Conservation (phyloP, 2,329 filamentous ascomycete genomes). For the Blumeriella jaapii region DNA sequence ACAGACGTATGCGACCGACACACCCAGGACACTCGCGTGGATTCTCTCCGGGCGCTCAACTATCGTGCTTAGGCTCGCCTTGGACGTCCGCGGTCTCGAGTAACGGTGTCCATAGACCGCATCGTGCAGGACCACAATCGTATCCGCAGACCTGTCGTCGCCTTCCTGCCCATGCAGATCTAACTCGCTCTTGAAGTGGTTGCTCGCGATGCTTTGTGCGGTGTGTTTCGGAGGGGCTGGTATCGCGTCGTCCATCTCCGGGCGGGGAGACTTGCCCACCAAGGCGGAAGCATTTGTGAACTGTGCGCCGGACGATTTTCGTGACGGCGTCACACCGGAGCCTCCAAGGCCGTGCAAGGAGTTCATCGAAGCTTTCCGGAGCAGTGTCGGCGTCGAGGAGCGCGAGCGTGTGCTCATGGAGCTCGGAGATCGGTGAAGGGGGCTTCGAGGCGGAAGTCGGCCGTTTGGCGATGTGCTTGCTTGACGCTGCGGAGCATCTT, state of each 20-base stretch:
- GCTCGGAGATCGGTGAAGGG: conserved; percentile 31
- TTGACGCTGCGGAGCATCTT: conserved; percentile 12
- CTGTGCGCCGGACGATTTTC: conserved; percentile 34
- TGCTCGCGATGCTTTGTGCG: conserved; percentile 33
- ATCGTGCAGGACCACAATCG: conserved; percentile 81
- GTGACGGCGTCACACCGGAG: conserved; percentile 26
- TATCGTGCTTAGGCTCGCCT: conserved; percentile 61
- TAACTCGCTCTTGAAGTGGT: conserved; percentile 26
- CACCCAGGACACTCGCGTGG: conserved; percentile 68
- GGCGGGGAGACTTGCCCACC: conserved; percentile 30
- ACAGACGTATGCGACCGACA: conserved; percentile 82
- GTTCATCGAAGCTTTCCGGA: conserved; percentile 32
- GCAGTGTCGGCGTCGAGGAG: conserved; percentile 31
- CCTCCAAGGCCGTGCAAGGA: conserved; percentile 31
- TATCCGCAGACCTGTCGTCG: conserved; percentile 37
- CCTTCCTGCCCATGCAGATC: conserved; percentile 20
- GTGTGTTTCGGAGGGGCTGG: conserved; percentile 32
- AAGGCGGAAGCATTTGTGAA: conserved; percentile 27
- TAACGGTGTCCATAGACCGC: conserved; percentile 91
- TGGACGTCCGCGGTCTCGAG: conserved; percentile 68
- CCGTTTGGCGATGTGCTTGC: conserved; percentile 20
- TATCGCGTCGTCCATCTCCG: conserved; percentile 26
- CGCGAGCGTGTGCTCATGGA: conserved; percentile 32
- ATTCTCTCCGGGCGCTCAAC: conserved; percentile 91
- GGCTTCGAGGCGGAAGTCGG: conserved; percentile 18